phyloP scores from a whole-genome alignment of 176 grass and related monocot species.

The Oryza nivara region DNA sequence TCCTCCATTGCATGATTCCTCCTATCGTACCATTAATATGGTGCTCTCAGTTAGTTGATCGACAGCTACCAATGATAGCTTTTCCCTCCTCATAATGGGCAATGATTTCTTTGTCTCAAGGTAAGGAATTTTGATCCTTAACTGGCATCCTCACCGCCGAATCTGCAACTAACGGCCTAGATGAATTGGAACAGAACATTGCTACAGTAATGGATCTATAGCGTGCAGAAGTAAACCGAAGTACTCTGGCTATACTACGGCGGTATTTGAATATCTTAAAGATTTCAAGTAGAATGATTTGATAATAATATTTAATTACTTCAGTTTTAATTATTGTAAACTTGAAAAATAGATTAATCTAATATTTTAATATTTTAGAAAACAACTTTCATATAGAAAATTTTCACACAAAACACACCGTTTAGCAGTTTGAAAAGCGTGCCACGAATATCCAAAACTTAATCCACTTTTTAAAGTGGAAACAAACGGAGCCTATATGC shows the following conservation, averaged over 20 bases:
- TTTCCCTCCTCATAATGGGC: not conserved
- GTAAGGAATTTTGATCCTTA: not conserved
- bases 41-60: not conserved
- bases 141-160: not conserved
- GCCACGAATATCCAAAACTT: too few relatives aligned
- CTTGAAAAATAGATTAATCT: too few relatives aligned
- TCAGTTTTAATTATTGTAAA: too few relatives aligned
- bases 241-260: not conserved
- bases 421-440: too few relatives aligned
- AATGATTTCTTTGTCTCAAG: conserved; percentile 8
- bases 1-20: not conserved
- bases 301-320: too few relatives aligned
- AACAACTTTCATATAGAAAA: too few relatives aligned
- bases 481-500: not conserved
- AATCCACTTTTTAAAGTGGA: too few relatives aligned
- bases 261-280: too few relatives aligned
- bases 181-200: not conserved
- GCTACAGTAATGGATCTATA: not conserved
- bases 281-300: too few relatives aligned
- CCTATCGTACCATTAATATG: not conserved
- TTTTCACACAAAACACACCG: too few relatives aligned
- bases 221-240: not conserved
- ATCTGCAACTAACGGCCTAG: not conserved
- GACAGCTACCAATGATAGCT: not conserved
- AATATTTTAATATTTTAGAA: too few relatives aligned